Base-by-base conservation (phyloP, 2,329 filamentous ascomycete species). In the Calonectria naviculata region DNA sequence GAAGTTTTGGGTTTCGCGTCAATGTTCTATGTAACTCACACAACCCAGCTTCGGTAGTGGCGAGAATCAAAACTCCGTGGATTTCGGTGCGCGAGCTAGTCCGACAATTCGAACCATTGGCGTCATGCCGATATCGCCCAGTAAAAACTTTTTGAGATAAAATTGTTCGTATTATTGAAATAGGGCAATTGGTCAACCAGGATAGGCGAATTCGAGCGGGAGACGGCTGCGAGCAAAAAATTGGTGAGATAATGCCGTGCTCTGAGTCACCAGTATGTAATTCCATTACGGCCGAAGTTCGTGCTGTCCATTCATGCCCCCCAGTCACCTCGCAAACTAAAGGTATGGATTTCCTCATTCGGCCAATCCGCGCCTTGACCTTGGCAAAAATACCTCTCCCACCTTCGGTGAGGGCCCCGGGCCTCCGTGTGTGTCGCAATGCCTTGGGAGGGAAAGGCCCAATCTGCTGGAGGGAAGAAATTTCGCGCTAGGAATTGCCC, bases 401-500 rank as follows among this genome's bases (percentile, higher is more conserved):
- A 67, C 64, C 54, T 62, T 58, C 65, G 63, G 54, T 52, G 49
- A 67, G 29, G 54, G 2, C 47, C 46, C 63, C n/a, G n/a, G n/a
- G 56, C 28, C 9, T 28, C 29, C 64, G 58, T 49, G 58, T 63
- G 58, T 49, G 58, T 63, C 58, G 47, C 68, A 67, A 67, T 70
- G 63, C 64, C 63, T 47, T 29, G 46, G 36, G 56, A 47, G 58
- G 64, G 68, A 67, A 67, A 47, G 46, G 63, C 21, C 58, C 28
- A 34, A 36, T 38, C 31, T 44, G 28, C 38, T 67, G 52, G 44
- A 64, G 69, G 54, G 44, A 65, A 47, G 46, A 68, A 29, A 54
- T 58, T 21, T 67, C 63, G 68, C 68, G 74, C 71, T 74, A 74
- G 70, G 71, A 71, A 67, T 41, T 77, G 41, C 74, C 74, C 66